Base-by-base conservation (phyloP, 768 basidiomycete species). In the Pisolithus tinctorius region DNA sequence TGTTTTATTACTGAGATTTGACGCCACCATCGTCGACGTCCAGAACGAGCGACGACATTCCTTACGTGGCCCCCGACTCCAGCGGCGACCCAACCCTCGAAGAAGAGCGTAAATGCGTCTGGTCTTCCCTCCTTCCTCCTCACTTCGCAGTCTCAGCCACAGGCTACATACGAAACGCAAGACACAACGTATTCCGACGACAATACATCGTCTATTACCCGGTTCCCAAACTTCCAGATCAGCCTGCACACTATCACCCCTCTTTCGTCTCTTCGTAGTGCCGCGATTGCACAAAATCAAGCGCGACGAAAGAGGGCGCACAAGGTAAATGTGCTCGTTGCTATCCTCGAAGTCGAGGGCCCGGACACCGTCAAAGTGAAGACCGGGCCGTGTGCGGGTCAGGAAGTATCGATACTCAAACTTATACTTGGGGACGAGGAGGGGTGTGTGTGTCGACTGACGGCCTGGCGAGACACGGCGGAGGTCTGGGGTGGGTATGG, bases 391-490 rank as follows among this genome's bases (percentile, higher is more conserved):
- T 84, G 89, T 49, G 81, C 83, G 4, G 89, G 88, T 7, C 81
- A 79, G 51, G 79, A 86, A 53, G 78, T 88, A 0, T 78, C 76
- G 0, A 62, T 91, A 40, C 65, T 91, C 27, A 86, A 81, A 60
- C 70, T 89, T 60, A 79, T 91, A 44, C 65, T 91, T 25, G 84
- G 85, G 9, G 86, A 90, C 58, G 86, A 88, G 48, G 78, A 78
- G 27, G 83, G 84, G 1, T 74, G 67, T 1, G 75, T 90, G 6
- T 80, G 80, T 59, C 88, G 83, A 66, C 63, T 91, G 16, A 85
- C 84, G 4, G 88, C 83, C 11, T 92, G 89, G 89, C 71, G 88
- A 49, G 83, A 89, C 43, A 69, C 78, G 4, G 89, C 89, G 10
- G 84, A 89, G 41, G 64, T 66, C 0, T 90, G 88, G 88, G 85